Conservation (phyloP, 2,329 filamentous ascomycete species). For the Cladophialophora bantiana region DNA sequence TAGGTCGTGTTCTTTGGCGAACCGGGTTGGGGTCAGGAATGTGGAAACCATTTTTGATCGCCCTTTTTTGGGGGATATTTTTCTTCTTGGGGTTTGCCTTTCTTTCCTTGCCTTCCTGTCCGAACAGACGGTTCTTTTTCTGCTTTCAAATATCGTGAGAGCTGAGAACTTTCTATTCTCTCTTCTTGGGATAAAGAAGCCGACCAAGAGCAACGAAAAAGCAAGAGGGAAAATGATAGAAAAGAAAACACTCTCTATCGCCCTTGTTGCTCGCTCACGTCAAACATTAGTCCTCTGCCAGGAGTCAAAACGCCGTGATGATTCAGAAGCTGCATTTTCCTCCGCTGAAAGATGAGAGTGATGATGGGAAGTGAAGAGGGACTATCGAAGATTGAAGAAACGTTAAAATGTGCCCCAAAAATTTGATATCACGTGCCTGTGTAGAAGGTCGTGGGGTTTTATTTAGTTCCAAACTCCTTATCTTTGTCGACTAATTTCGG, state of each 20-base stretch:
- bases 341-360: not conserved
- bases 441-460: not conserved
- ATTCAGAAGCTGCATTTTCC: too few relatives aligned
- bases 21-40: slow-evolving; percentile 75
- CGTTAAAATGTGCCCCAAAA: not conserved
- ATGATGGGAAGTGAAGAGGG: not conserved
- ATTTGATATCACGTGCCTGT: not conserved
- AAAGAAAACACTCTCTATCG: too few relatives aligned
- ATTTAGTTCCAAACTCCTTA: not conserved
- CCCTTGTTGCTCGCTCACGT: too few relatives aligned
- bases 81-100: not conserved
- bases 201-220: not conserved
- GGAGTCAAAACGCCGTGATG: too few relatives aligned
- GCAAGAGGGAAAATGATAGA: too few relatives aligned
- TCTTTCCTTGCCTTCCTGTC: too few relatives aligned
- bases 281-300: too few relatives aligned
- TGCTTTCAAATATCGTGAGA: not conserved
- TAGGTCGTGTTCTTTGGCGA: slow-evolving; percentile 70
- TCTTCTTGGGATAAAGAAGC: not conserved
- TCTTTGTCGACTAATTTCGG: not conserved
- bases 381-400: not conserved
- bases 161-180: not conserved
- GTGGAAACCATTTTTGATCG: slow-evolving; percentile 45
- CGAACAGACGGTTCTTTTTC: not conserved
- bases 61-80: not conserved